Base-by-base conservation (phyloP, 2,329 filamentous ascomycete genomes). In the Fusarium metavorans region DNA sequence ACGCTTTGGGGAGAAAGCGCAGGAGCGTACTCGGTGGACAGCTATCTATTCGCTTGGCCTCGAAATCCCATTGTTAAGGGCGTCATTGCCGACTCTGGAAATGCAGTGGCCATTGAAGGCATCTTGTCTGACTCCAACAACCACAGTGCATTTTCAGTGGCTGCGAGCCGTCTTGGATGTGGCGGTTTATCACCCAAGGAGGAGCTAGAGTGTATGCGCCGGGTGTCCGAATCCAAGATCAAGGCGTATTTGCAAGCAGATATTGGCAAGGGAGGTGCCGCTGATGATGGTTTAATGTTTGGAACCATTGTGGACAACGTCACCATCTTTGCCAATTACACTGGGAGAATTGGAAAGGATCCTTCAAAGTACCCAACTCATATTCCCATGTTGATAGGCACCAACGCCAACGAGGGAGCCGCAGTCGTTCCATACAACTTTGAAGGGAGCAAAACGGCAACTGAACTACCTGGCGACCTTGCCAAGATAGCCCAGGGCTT, bases 1-100 rank as follows among this genome's bases (percentile, higher is more conserved):
- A 64, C 32, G 1, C 71, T 76, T 5, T 76, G 74, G 74, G 74
- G 74, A 0, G 71, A 76, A 6, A 76, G 74, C 7, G 74, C 74
- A 2, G 61, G 65, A 1, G 74, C 68, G 6, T 76, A 76, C 18
- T 61, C 61, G 0, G 61, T 45, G 7, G 74, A 76, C 11, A 69
- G 74, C 0, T 75, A 76, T 25, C 64, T 76, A 0, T 76, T 76
- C 58, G 71, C 74, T 0, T 76, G 74, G 74, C 14, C 64, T 9
- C 20, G 43, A 0, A 61, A 76, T 6, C 68, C 68, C 2, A 74
- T 76, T 0, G 23, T 76, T n/a, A 73, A 63, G 13, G 74, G 74
- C 0, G 61, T 76, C 1, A 75, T 76, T 11, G 71, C 71, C 0
- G 66, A 74, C 32, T 76, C 74, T 1, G 74, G 74, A 0, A 76